phyloP scores from a whole-genome alignment of 2,329 filamentous ascomycete genomes.

The Cladosporium halotolerans region DNA sequence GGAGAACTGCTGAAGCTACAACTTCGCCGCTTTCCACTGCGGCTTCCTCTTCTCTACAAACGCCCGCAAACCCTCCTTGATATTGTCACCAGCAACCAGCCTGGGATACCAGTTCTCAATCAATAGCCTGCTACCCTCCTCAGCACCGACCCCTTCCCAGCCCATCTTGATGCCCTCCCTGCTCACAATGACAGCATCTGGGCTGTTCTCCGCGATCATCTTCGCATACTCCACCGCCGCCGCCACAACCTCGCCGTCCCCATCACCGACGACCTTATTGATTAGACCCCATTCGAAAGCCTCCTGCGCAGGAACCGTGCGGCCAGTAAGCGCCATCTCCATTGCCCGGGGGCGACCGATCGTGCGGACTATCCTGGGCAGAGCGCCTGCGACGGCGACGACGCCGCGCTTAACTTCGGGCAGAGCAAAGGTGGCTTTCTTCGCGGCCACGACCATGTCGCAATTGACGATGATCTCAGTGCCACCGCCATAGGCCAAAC shows the following conservation, averaged over 20 bases:
- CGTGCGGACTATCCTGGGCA: slow-evolving; percentile 59
- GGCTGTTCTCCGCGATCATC: slow-evolving; percentile 60
- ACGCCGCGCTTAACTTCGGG: slow-evolving; percentile 69
- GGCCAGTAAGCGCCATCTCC: slow-evolving; percentile 63
- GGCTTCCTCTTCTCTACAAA: slow-evolving; percentile 72
- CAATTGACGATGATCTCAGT: slow-evolving; percentile 69
- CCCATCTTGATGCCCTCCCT: slow-evolving; percentile 65
- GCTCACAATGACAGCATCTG: slow-evolving; percentile 69
- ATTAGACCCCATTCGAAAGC: slow-evolving; percentile 62
- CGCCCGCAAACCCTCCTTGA: slow-evolving; percentile 65
- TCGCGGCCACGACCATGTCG: slow-evolving; percentile 62
- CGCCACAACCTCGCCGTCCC: slow-evolving; percentile 42
- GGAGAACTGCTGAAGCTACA: slow-evolving; percentile 14
- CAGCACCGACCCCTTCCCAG: slow-evolving; percentile 63
- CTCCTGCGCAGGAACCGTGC: slow-evolving; percentile 53
- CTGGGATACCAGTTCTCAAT: slow-evolving; percentile 53
- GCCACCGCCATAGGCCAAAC: slow-evolving; percentile 67
- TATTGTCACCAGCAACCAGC: slow-evolving; percentile 63
- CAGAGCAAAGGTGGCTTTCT: slow-evolving; percentile 56
- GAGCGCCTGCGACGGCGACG: slow-evolving; percentile 62
- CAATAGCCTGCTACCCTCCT: slow-evolving; percentile 54
- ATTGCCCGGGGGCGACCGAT: slow-evolving; percentile 64
- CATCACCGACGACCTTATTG: slow-evolving; percentile 53
- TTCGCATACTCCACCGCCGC: slow-evolving; percentile 57
- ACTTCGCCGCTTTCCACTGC: slow-evolving; percentile 51